phyloP scores from a whole-genome alignment of 1,139 yeast genomes.

The Pneumocystis murina region DNA sequence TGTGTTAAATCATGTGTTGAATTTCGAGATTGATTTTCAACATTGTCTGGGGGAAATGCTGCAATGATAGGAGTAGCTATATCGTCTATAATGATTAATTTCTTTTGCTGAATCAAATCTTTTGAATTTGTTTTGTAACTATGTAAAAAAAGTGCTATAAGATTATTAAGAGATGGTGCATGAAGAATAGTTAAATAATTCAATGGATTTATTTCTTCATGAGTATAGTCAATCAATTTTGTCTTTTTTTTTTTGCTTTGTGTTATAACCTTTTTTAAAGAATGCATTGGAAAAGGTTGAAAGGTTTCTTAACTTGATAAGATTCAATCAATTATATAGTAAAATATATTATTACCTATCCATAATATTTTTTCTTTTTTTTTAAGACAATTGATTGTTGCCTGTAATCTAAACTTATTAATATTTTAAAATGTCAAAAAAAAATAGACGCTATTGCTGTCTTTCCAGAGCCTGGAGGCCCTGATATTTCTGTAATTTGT shows the following conservation, averaged over 20 bases:
- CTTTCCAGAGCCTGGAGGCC: constrained; percentile 10
- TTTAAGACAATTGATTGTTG: neutral
- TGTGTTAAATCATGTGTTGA: neutral
- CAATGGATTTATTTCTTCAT: neutral
- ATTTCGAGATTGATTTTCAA: neutral
- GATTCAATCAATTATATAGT: neutral
- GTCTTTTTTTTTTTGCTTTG: neutral
- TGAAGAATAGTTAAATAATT: constrained; percentile 2
- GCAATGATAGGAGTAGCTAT: constrained; percentile 8
- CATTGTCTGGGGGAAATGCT: constrained; percentile 9
- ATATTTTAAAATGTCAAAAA: neutral
- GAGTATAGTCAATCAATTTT: neutral
- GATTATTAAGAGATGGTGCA: constrained; percentile 5
- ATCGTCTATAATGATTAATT: constrained; percentile 8
- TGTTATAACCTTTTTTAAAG: neutral
- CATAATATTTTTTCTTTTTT: neutral
- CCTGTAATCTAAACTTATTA: neutral
- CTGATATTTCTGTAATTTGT: constrained; percentile 8
- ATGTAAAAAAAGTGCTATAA: constrained; percentile 6
- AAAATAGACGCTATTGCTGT: constrained; percentile 9
- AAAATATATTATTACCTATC: neutral
- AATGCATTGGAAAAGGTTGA: neutral
- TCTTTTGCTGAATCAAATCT: constrained; percentile 1
- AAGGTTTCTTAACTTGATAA: neutral
- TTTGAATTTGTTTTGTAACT: neutral